phyloP scores from a whole-genome alignment of 2,329 filamentous ascomycete genomes.

The Diaporthe sp. region DNA sequence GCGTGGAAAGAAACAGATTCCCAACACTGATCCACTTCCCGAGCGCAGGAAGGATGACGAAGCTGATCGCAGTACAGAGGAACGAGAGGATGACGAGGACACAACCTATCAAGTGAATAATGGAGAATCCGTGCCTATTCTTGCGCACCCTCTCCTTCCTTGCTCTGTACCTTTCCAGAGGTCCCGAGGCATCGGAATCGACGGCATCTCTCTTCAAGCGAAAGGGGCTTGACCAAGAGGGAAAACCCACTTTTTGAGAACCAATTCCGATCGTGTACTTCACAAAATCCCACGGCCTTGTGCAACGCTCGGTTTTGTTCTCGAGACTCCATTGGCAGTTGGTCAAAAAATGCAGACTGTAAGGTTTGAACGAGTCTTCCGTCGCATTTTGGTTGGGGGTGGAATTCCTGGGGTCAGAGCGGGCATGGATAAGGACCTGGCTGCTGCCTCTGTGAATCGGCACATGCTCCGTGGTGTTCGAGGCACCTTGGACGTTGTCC shows the following conservation, averaged over 20 bases:
- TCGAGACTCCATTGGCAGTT: not conserved
- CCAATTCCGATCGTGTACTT: not conserved
- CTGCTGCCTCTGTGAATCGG: too few species aligned
- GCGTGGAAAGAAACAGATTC: not conserved
- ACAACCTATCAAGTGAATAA: not conserved
- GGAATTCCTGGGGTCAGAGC: not conserved
- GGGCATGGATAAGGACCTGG: not conserved
- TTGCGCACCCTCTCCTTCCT: too few species aligned
- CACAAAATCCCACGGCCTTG: not conserved
- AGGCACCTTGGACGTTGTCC: too few species aligned
- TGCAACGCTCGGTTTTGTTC: not conserved
- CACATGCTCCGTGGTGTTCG: too few species aligned
- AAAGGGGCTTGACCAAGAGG: too few species aligned
- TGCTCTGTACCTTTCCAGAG: too few species aligned
- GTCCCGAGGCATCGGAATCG: too few species aligned
- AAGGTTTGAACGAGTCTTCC: too few species aligned
- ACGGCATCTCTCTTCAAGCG: too few species aligned
- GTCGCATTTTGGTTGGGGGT: not conserved
- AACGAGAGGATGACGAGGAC: not conserved
- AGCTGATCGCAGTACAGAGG: not conserved
- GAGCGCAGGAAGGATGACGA: not conserved
- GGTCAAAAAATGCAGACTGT: not conserved
- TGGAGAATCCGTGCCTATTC: too few species aligned
- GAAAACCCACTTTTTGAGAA: too few species aligned
- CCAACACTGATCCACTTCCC: constrained; percentile 1